Evolutionary conservation across 129 eudicot species (phyloP).

Genomic region (Tagetes erecta): DNA sequence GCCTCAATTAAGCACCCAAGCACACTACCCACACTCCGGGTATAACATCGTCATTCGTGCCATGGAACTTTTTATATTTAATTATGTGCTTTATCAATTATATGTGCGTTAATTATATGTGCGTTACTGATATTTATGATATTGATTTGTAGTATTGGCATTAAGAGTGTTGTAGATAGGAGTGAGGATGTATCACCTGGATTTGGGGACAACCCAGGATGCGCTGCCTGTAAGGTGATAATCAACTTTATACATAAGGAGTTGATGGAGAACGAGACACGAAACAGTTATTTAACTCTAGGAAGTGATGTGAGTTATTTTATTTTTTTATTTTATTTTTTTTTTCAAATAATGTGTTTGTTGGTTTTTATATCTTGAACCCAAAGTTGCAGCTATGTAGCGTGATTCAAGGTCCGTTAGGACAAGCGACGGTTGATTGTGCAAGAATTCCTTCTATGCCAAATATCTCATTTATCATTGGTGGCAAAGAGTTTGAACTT

Average conservation of each 20-base stretch:
- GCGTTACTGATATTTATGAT: too few species aligned
- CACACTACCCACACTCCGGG: too few species aligned
- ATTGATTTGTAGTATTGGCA: slow-evolving; percentile 46
- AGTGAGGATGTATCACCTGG: slow-evolving; percentile 33
- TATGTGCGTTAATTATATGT: too few species aligned
- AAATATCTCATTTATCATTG: slow-evolving; percentile 23
- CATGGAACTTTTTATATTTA: too few species aligned
- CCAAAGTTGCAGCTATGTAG: slow-evolving; percentile 32
- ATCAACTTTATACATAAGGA: slow-evolving; percentile 65
- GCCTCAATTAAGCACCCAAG: too few species aligned
- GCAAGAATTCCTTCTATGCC: slow-evolving; percentile 26
- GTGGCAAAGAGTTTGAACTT: slow-evolving; percentile 32
- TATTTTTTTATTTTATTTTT: background rate
- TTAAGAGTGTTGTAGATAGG: slow-evolving; percentile 54
- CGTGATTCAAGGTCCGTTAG: background rate
- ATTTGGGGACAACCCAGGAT: slow-evolving; percentile 31
- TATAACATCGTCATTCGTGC: too few species aligned
- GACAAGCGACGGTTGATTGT: slow-evolving; percentile 20
- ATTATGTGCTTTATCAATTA: too few species aligned
- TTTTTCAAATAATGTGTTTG: background rate
- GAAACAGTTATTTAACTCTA: slow-evolving; percentile 12
- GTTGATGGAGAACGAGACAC: slow-evolving; percentile 13
- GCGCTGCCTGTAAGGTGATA: slow-evolving; percentile 63
- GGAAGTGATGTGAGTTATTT: slow-evolving; percentile 18
- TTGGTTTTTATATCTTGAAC: background rate